These are phyloP conservation scores for Solanum chaucha DNA, from an alignment of 257 asterid species.

Conservation along the genomic window DNA sequence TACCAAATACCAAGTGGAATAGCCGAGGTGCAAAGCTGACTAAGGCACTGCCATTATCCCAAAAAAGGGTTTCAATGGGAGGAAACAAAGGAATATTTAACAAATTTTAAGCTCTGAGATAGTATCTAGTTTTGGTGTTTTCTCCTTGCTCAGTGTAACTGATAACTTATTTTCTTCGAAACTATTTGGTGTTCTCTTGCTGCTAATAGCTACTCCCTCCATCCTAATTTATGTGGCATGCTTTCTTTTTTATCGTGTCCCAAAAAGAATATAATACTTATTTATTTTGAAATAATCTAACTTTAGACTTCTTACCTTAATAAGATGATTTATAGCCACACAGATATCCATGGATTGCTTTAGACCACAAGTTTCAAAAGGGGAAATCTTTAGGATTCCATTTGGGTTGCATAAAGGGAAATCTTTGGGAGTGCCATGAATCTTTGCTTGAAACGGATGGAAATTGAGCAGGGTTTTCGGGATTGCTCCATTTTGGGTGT, in stretches of 20 bases:
- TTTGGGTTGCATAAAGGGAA: too few relatives aligned
- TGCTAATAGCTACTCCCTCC: background rate
- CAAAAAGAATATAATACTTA: background rate
- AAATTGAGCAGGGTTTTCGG: background rate
- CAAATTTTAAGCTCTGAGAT: background rate
- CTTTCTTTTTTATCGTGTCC: background rate
- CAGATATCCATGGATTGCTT: background rate
- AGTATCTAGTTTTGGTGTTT: background rate
- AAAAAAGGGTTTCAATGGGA: background rate
- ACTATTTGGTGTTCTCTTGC: background rate
- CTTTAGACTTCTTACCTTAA: background rate
- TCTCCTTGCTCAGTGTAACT: background rate
- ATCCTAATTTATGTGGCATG: background rate
- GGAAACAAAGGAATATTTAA: background rate
- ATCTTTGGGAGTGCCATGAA: background rate
- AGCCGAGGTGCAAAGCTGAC: background rate
- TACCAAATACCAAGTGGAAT: background rate
- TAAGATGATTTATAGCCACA: background rate
- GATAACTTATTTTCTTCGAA: background rate
- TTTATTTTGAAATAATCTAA: background rate
- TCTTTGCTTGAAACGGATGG: background rate
- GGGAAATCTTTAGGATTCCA: too few relatives aligned
- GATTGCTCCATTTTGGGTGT: background rate
- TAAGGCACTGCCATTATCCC: too few relatives aligned
- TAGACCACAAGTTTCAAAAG: too few relatives aligned